A percentile compares a stretch with the other conserved stretches of the same genome.
Evolutionary conservation across 345 rosid species (phyloP).

Genomic region (Streptanthus diversifolius): DNA sequence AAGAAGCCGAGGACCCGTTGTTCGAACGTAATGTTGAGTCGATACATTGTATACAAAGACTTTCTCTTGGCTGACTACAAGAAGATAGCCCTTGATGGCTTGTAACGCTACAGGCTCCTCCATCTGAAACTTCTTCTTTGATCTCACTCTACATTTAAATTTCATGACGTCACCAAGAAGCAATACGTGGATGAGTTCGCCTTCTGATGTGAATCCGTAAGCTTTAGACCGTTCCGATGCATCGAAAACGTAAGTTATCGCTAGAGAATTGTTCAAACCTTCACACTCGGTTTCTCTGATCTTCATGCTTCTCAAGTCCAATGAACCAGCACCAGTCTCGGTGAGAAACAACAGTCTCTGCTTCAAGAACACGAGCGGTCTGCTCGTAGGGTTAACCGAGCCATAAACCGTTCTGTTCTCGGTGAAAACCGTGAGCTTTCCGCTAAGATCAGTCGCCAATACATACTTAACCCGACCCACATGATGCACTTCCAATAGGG

Average conservation of each 20-base stretch:
- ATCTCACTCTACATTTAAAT: slow-evolving; percentile 91
- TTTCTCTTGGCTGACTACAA: slow-evolving; percentile 55
- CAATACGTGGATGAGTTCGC: slow-evolving; percentile 73
- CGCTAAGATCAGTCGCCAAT: slow-evolving; percentile 56
- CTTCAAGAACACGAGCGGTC: slow-evolving; percentile 79
- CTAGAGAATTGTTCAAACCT: slow-evolving; percentile 69
- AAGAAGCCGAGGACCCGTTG: slow-evolving; percentile 63
- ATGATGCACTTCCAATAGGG: slow-evolving; percentile 78
- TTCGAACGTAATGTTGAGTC: slow-evolving; percentile 67
- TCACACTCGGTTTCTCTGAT: slow-evolving; percentile 83
- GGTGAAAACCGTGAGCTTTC: slow-evolving; percentile 59
- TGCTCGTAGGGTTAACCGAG: slow-evolving; percentile 52
- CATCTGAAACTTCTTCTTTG: slow-evolving; percentile 63
- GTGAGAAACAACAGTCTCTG: slow-evolving; percentile 93
- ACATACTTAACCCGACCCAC: slow-evolving; percentile 79
- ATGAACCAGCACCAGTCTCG: slow-evolving; percentile 86
- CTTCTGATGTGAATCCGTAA: slow-evolving; percentile 80
- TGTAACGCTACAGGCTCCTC: slow-evolving; percentile 69
- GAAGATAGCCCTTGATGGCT: slow-evolving; percentile 81
- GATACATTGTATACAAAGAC: slow-evolving; percentile 81
- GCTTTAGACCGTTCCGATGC: slow-evolving; percentile 87
- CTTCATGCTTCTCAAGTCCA: slow-evolving; percentile 86
- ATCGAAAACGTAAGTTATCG: slow-evolving; percentile 62
- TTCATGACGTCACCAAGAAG: slow-evolving; percentile 78
- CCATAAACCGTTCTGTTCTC: slow-evolving; percentile 76